Base-by-base conservation (phyloP, 176 grass and related monocot genomes). In the Calamus simplicifolius region DNA sequence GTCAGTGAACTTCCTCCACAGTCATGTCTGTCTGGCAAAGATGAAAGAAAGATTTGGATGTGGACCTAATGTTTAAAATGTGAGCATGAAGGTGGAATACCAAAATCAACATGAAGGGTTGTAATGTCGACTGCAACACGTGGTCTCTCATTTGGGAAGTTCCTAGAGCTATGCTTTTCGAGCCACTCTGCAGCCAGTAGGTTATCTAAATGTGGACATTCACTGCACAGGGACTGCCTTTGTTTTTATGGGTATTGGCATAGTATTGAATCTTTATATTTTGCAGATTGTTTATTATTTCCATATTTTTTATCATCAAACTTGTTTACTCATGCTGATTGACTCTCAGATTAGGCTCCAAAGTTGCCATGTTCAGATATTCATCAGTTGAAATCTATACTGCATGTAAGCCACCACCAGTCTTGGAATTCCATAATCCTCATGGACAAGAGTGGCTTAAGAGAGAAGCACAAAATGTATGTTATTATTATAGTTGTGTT, bases 81-180 rank as follows among this genome's bases (percentile, higher is more conserved):
- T 71, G 75, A 90, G 31, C 57, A 70, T 73, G 80, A 79, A 85
- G 74, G 18, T 62, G 77, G 79, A n/a, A 62, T 73, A 35, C 72
- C 83, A 15, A 73, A 49, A 61, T 55, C 86, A 29, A 82, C 80
- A 19, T 66, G 59, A 38, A 86, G 83, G 66, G 86, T 90, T 58
- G 28, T 82, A n/a, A 64, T 87, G 48, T 96, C 91, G 51, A 72
- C 48, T 14, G 81, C 81, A 74, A 83, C 91, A 58, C 77, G 75
- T 26, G 81, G 76, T 62, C 80, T 96, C 19, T 96, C 91, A 2
- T 90, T 87, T 68, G 91, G 91, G 49, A 95, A 95, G 77, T 95
- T 96, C 66, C 70, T 96, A 63, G 83, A 90, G 54, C 83, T 96
- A 57, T 87, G 91, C 63, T 96, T 90, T 77, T 96, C 91, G 66